A percentile compares a stretch with the other conserved stretches of the same genome.
Conservation (phyloP, 1,284 basidiomycete species). For the Trichosporon sp. region DNA sequence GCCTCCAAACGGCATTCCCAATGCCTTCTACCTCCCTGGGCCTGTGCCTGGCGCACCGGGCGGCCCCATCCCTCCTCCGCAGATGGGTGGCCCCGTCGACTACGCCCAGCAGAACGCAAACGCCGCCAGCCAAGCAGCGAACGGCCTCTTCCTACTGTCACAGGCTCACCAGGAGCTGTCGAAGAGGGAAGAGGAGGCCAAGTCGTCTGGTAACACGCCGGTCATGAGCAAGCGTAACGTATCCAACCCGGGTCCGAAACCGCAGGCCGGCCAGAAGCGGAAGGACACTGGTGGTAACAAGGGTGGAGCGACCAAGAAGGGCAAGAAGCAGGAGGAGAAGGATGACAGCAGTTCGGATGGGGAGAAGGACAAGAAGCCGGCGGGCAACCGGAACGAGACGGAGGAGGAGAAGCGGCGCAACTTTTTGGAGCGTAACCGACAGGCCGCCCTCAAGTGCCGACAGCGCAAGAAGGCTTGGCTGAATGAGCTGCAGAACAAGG, state of each 20-base stretch:
- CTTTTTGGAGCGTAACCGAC: constrained; percentile 90
- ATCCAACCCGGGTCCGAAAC: constrained; percentile 24
- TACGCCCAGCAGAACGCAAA: constrained; percentile 55
- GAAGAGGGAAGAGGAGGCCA: constrained; percentile 75
- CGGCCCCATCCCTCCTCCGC: constrained; percentile 24
- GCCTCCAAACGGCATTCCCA: constrained; percentile 15
- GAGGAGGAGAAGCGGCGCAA: constrained; percentile 94
- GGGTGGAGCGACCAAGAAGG: constrained; percentile 36
- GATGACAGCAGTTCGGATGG: constrained; percentile 31
- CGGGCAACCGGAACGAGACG: constrained; percentile 73
- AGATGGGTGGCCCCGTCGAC: constrained; percentile 41
- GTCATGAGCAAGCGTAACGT: constrained; percentile 30
- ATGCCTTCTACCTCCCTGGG: constrained; percentile 32
- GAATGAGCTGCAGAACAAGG: constrained; percentile 85
- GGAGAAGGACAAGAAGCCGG: constrained; percentile 56
- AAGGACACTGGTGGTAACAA: constrained; percentile 19
- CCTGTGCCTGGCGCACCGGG: constrained; percentile 35
- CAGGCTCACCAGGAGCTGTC: constrained; percentile 94
- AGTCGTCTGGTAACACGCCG: constrained; percentile 37
- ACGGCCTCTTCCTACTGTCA: constrained; percentile 87
- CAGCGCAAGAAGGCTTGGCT: constrained; percentile 99
- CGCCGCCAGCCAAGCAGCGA: constrained; percentile 65
- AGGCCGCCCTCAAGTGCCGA: constrained; percentile 97
- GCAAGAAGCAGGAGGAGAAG: constrained; percentile 34
- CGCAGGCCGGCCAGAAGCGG: constrained; percentile 24